Conservation (phyloP, 352 stramenopile genomes). For the Globisporangium recalcitrans region DNA sequence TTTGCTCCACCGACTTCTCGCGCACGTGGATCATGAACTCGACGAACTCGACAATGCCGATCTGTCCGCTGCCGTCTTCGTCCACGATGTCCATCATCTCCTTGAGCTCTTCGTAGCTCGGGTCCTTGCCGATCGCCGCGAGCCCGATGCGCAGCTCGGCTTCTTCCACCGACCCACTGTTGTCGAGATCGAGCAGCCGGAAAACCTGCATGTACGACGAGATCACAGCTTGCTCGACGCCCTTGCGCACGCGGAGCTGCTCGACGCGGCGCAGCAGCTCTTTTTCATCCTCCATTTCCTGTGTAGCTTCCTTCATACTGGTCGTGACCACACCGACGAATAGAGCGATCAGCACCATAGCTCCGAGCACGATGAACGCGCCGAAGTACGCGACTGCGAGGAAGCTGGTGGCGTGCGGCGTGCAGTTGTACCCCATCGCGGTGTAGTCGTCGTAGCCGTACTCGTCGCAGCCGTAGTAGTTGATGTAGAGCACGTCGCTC, state of each 20-base stretch:
- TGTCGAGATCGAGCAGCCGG: slow-evolving; percentile 75
- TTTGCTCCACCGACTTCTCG: slow-evolving; percentile 59
- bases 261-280: slow-evolving; percentile 57
- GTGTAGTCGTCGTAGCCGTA: slow-evolving; percentile 72
- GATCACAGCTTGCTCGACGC: slow-evolving; percentile 40
- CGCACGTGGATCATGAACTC: slow-evolving; percentile 84
- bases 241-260: slow-evolving; percentile 46
- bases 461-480: slow-evolving; percentile 85
- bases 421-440: slow-evolving; percentile 58
- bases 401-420: slow-evolving; percentile 27
- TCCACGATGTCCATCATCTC: slow-evolving; percentile 86
- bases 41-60: slow-evolving; percentile 85
- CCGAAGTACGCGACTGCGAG: slow-evolving; percentile 77
- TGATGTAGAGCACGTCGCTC: slow-evolving; percentile 89
- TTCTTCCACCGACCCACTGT: slow-evolving; percentile 80
- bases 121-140: slow-evolving; percentile 75
- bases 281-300: slow-evolving; percentile 80
- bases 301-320: slow-evolving; percentile 87
- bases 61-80: slow-evolving; percentile 80
- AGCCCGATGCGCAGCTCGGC: slow-evolving; percentile 77
- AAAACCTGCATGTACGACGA: slow-evolving; percentile 83
- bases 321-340: slow-evolving; percentile 91
- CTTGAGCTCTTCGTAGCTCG: slow-evolving; percentile 72
- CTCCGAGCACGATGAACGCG: slow-evolving; percentile 78
- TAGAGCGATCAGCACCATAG: slow-evolving; percentile 87